Evolutionary conservation across 2,329 filamentous ascomycete species (phyloP).

Genomic region (Dendrostoma leiphaemia): DNA sequence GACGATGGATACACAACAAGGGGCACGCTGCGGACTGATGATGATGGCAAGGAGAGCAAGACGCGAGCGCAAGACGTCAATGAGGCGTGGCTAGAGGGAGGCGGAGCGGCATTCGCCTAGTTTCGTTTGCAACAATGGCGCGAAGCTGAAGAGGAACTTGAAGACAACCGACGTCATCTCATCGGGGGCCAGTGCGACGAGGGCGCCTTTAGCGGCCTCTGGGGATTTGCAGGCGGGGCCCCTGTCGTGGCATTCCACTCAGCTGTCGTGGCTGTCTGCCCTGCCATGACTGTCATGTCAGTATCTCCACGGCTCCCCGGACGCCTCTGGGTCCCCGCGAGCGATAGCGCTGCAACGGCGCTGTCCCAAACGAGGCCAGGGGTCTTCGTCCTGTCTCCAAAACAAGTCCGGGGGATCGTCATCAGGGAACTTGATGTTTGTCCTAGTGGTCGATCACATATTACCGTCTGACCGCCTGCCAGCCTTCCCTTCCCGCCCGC

Average conservation of each 20-base stretch:
- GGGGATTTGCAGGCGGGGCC: not conserved
- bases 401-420: not conserved
- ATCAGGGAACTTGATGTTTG: not conserved
- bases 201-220: not conserved
- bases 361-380: too few relatives aligned
- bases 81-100: not conserved
- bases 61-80: not conserved
- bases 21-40: too few relatives aligned
- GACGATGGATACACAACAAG: too few relatives aligned
- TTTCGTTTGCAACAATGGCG: not conserved
- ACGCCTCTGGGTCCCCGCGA: too few relatives aligned
- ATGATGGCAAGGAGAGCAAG: not conserved
- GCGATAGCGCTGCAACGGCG: not conserved
- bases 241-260: not conserved
- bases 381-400: too few relatives aligned
- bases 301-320: too few relatives aligned
- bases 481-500: not conserved
- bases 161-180: conserved; percentile 2
- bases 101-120: too few relatives aligned
- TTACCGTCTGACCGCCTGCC: too few relatives aligned
- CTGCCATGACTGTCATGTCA: too few relatives aligned
- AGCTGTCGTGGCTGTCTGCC: too few relatives aligned
- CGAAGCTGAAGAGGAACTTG: not conserved
- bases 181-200: not conserved
- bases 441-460: not conserved